Conservation (phyloP, 1,284 basidiomycete species). For the Microbotryomycetes sp. region DNA sequence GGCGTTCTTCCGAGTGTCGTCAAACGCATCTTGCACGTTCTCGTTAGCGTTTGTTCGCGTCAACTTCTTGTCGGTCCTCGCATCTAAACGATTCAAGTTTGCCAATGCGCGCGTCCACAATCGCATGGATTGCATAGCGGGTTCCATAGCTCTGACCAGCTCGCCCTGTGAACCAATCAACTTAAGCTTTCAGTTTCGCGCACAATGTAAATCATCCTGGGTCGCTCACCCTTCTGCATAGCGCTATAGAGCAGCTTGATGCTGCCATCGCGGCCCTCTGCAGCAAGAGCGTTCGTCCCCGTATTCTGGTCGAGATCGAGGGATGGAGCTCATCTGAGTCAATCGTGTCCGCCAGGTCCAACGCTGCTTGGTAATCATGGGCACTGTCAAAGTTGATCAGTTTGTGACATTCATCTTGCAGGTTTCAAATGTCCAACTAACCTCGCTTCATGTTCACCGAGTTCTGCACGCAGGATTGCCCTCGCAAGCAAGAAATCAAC, state of each 20-base stretch:
- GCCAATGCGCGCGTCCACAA: slow-evolving; percentile 73
- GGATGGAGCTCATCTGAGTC: slow-evolving; percentile 30
- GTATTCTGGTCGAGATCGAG: slow-evolving; percentile 54
- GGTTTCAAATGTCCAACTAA: no score
- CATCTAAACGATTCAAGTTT: slow-evolving; percentile 56
- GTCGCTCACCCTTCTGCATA: slow-evolving; percentile 51
- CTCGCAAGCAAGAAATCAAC: no score
- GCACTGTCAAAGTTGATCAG: no score
- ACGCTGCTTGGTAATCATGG: slow-evolving; percentile 54
- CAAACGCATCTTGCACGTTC: neutral
- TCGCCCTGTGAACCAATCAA: slow-evolving; percentile 53
- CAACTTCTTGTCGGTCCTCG: slow-evolving; percentile 34
- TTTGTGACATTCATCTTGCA: no score
- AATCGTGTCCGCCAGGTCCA: slow-evolving; percentile 47
- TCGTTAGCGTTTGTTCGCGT: neutral
- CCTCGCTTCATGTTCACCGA: no score
- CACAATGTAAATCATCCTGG: neutral
- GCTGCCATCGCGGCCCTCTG: slow-evolving; percentile 67
- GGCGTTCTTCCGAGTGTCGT: slow-evolving; percentile 4
- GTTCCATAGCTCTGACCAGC: slow-evolving; percentile 54
- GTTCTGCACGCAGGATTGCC: no score
- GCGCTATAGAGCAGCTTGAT: slow-evolving; percentile 59
- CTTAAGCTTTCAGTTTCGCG: slow-evolving; percentile 9
- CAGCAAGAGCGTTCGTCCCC: slow-evolving; percentile 54
- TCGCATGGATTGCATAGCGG: slow-evolving; percentile 63